Conservation (phyloP, 1,284 basidiomycete genomes). For the Bjerkandera adusta region DNA sequence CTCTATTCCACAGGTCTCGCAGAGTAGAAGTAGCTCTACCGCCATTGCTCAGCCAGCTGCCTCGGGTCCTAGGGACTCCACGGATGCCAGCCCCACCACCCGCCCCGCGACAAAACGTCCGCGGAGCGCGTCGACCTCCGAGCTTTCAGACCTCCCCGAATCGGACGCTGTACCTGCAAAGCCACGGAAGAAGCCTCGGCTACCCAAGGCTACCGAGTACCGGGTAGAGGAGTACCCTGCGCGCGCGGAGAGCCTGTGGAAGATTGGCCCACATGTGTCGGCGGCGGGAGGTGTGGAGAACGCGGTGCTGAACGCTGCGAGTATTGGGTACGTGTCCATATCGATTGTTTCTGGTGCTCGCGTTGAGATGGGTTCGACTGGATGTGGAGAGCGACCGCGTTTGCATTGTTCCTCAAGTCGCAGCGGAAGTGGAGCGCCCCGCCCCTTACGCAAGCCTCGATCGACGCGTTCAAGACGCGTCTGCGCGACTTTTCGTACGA, state of each 20-base stretch:
- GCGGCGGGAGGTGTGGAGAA: conserved; percentile 80
- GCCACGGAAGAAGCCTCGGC: neutral
- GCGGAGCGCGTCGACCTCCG: neutral
- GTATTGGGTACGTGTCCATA: conserved; percentile 52
- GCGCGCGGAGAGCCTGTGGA: conserved; percentile 47
- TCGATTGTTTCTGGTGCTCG: neutral
- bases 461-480: conserved; percentile 53
- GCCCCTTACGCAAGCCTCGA: conserved; percentile 47
- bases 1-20: no score
- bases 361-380: neutral
- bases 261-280: conserved; percentile 83
- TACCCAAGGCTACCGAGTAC: conserved; percentile 1
- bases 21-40: no score
- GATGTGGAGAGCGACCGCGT: conserved; percentile 72
- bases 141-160: neutral
- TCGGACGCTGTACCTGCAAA: neutral
- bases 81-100: neutral
- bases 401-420: conserved; percentile 83
- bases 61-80: neutral
- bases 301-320: conserved; percentile 66
- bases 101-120: neutral
- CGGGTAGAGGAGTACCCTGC: conserved; percentile 16
- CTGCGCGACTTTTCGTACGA: conserved; percentile 61
- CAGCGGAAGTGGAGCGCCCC: conserved; percentile 79
- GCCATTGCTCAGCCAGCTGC: no score